Evolutionary conservation across 192 early-diverging fungal genomes (phyloP).

Genomic region (Coemansia sp.): DNA sequence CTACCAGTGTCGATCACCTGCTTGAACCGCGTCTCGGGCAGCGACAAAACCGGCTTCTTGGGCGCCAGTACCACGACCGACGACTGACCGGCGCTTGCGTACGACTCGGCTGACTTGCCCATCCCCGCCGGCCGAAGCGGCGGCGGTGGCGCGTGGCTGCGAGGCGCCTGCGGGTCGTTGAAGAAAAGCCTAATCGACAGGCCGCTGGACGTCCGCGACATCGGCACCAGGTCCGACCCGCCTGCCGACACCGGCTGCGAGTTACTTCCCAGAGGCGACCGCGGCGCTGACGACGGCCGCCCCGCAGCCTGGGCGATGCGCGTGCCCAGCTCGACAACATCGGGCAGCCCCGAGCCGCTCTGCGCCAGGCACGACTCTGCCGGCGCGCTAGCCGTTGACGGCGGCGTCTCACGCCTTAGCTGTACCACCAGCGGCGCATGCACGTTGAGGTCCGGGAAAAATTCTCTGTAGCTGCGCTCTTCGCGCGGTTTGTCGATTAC

Average conservation of each 20-base stretch:
- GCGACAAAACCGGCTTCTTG: constrained; percentile 42
- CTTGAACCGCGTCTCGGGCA: constrained; percentile 34
- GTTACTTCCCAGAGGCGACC: too few relatives aligned
- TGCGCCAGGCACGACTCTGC: neutral
- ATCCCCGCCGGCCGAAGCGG: constrained; percentile 15
- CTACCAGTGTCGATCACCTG: constrained; percentile 5
- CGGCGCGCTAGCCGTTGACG: neutral
- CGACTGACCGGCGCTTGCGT: constrained; percentile 39
- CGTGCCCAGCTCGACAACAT: neutral
- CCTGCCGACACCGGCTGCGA: neutral
- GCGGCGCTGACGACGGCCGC: neutral
- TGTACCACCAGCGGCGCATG: constrained; percentile 31
- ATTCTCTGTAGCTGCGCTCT: constrained; percentile 78
- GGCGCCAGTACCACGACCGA: constrained; percentile 52
- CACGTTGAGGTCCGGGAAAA: constrained; percentile 79
- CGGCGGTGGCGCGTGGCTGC: constrained; percentile 10
- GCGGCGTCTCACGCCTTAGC: neutral
- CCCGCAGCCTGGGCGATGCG: neutral
- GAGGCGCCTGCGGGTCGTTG: constrained; percentile 27
- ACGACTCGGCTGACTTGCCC: constrained; percentile 38
- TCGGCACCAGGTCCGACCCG: neutral
- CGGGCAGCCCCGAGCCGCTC: neutral
- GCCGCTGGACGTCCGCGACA: constrained; percentile 33
- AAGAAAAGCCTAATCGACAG: constrained; percentile 38
- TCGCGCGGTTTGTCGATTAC: constrained; percentile 72